A percentile compares a stretch with the other conserved stretches of the same genome.
Conservation (phyloP, 2,329 filamentous ascomycete species). For the Pseudopithomyces maydicus region DNA sequence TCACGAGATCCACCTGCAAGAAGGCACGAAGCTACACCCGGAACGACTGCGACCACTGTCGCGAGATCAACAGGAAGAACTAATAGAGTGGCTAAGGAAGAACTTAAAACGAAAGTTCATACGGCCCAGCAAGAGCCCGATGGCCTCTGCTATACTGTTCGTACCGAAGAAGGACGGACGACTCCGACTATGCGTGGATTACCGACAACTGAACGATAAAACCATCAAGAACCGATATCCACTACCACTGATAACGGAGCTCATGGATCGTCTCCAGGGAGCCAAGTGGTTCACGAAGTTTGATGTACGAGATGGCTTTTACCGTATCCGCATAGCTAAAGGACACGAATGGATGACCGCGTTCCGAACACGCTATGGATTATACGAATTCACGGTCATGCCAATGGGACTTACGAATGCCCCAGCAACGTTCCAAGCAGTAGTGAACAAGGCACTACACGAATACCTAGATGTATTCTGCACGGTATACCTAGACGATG, state of each 20-base stretch:
- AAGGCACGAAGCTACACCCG: neutral
- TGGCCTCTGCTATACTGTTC: neutral
- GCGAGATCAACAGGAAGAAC: neutral
- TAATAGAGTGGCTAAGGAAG: neutral
- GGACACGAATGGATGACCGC: neutral
- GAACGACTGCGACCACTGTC: neutral
- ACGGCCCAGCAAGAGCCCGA: neutral
- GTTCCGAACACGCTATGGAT: neutral
- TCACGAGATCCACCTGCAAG: neutral
- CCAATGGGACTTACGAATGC: neutral
- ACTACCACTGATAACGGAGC: neutral
- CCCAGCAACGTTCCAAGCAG: neutral
- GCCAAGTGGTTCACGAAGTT: neutral
- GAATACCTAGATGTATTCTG: neutral
- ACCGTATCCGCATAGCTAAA: too few relatives aligned
- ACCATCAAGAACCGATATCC: neutral
- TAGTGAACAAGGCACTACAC: neutral
- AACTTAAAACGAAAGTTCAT: neutral
- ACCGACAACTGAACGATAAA: neutral
- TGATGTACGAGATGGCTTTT: neutral
- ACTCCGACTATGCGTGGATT: neutral
- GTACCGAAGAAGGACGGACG: neutral
- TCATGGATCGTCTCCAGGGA: neutral
- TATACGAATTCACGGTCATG: neutral
- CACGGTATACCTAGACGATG: neutral